Evolutionary conservation across 768 basidiomycete genomes (phyloP), one percentile per base, ranked within the genome.

Genomic region (Tylopilus cervinicoccineus): DNA sequence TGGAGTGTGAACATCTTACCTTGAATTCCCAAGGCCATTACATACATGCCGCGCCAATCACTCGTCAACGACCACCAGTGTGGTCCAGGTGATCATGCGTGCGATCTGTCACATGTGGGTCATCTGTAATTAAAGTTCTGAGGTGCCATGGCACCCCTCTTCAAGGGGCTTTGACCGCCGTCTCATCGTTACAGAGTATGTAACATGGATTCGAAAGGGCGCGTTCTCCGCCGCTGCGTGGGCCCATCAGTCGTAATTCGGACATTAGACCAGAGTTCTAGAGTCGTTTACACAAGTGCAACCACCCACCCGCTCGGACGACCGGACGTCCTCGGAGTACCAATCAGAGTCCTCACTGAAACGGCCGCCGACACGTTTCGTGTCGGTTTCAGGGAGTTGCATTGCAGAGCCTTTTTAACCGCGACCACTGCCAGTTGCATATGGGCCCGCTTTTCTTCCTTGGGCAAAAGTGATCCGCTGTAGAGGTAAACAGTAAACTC

Each of bases 1-100:
- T 32, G 46, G 46, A 32, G 46, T 40, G 46, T 47, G 38, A 47
- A 47, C 31, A 37, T 38, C 19, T 20, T 26, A 22, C 26, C 38
- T 4, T 10, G 33, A 10, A 17, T 38, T 39, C 29, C 36, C 44
- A 38, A 37, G 44, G 19, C 3, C 2, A 19, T 45, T n/a, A 41
- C 27, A 17, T 41, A 28, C 27, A 41, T 19, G n/a, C n/a, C n/a
- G n/a, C n/a, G n/a, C n/a, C n/a, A n/a, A n/a, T n/a, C n/a, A n/a
- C n/a, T n/a, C n/a, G n/a, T n/a, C n/a, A n/a, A n/a, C n/a, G n/a
- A n/a, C n/a, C n/a, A n/a, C n/a, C n/a, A n/a, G n/a, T n/a, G n/a
- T n/a, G n/a, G n/a, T 11, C 39, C 27, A 12, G 14, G 19, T 20
- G 40, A 10, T 12, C 41, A 23, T 20, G 20, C 39, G 41, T 43